These are phyloP conservation scores for Pythium pyrilobum DNA, from an alignment of 352 stramenopile genomes.

Conservation along the genomic window DNA sequence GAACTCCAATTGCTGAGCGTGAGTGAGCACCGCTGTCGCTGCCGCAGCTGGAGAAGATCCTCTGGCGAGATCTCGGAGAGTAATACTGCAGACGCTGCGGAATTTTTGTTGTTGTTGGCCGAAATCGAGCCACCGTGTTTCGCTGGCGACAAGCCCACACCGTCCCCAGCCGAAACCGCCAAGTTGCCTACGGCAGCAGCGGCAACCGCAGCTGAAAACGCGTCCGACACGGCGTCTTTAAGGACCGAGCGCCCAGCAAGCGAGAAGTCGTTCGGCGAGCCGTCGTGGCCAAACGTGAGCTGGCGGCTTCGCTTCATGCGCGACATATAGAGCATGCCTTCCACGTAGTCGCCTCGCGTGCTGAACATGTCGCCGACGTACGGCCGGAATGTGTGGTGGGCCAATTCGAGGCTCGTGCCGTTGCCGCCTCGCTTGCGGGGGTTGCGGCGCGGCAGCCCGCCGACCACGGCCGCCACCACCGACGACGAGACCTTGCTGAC, in stretches of 20 bases:
- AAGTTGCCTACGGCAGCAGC: conserved; percentile 12
- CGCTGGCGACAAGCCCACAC: neutral
- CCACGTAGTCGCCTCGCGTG: conserved; percentile 76
- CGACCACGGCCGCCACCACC: neutral
- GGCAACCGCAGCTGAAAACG: conserved; percentile 22
- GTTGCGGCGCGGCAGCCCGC: conserved; percentile 36
- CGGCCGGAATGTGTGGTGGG: conserved; percentile 39
- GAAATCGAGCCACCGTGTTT: no score
- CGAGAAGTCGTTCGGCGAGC: conserved; percentile 8
- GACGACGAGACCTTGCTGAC: neutral
- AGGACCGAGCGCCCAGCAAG: conserved; percentile 19
- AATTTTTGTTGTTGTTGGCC: neutral
- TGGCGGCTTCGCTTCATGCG: conserved; percentile 75
- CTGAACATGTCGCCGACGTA: conserved; percentile 80
- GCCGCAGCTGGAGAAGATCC: conserved; percentile 31
- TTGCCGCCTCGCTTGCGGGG: conserved; percentile 31
- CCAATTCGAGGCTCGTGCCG: conserved; percentile 23
- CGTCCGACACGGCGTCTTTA: conserved; percentile 53
- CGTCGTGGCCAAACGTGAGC: conserved; percentile 31
- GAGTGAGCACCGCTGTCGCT: conserved; percentile 65
- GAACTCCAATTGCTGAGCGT: conserved; percentile 88
- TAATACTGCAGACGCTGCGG: neutral
- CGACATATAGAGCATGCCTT: conserved; percentile 86
- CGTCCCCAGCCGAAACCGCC: conserved; percentile 2
- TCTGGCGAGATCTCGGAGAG: conserved; percentile 15